Base-by-base conservation (phyloP, 805 yeast genomes). In the Yamadazyma insecticola region DNA sequence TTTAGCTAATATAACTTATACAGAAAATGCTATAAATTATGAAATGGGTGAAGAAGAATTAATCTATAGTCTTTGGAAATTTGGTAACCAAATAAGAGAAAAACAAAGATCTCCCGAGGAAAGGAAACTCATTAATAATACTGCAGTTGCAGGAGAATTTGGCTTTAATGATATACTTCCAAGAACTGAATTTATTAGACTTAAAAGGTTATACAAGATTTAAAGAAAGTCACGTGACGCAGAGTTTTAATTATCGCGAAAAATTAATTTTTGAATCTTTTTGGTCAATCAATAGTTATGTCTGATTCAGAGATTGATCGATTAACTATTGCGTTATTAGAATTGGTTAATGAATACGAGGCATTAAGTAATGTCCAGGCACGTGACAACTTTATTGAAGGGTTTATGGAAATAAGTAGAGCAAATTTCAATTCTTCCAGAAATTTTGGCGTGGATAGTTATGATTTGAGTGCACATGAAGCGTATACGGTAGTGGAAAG, bases 1-100 rank as follows among this genome's bases (percentile, higher is more conserved):
- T 49, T 47, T 83, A 17, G 79, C 87, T 2, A 68, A 67, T 35
- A 63, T 81, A 7, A 60, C 72, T 3, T 72, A 74, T 47, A 28
- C 38, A n/a, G 11, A 32, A 3, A 28, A 26, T 8, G 33, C 39
- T 6, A 28, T 26, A 3, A 26, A 38, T 13, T 29, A 32, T 4
- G 36, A 29, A 13, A 50, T 73, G 26, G 86, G 84, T 2, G 81
- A 81, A 41, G 89, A 81, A 49, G 82, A 77, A 37, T 53, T 81
- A 36, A 77, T 81, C 18, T 66, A 74, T 55, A 71, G 75, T 13
- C 47, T 81, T 14, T 64, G 74, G 50, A 62, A 74, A 29, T 35
- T 52, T 32, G 83, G 81, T 4, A 65, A 70, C 6, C 82, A 76
- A 46, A 68, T 81, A 74, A 51, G 53, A 19, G 43, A 57, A 3